Base-by-base conservation (phyloP, 2,329 filamentous ascomycete genomes). In the Fusarium clavum region DNA sequence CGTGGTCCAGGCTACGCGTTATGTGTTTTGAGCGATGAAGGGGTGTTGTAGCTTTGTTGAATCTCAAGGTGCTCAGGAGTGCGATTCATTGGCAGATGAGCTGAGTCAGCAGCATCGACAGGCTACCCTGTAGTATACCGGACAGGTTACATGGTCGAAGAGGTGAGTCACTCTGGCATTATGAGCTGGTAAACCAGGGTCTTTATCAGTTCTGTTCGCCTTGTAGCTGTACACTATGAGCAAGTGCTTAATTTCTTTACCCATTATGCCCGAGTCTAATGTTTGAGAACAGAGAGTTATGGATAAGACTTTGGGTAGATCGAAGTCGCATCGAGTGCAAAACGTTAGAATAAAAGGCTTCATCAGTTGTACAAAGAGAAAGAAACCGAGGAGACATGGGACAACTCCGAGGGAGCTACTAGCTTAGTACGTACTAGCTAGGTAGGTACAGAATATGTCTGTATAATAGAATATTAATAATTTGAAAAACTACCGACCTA, bases 61-160 rank as follows among this genome's bases (percentile, higher is more conserved):
- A 46, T 68, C 52, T 69, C 68, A 57, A 69, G 64, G 62, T 57
- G 63, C 62, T 64, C 24, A 55, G 51, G 60, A 56, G 60, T 54
- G 52, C 67, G 57, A 58, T 65, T 60, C 65, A 69, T 61, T 56
- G 43, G 51, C 43, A 46, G 46, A 34, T 22, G 52, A 38, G 70
- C 63, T 71, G 69, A 72, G 57, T 70, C 67, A 72, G 69, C 68
- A 60, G 13, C 2, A 18, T 18, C 3, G 2, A 4, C 2, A 4
- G 20, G 24, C 8, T 52, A 70, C 67, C 64, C 68, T 71, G 32
- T 38, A 38, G 32, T 38, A 16, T 38, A 18, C 8, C 9, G 3
- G 32, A 38, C 18, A 41, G 13, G 61, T 49, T 44, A 10, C 20
- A 41, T 27, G 14, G 25, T 22, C n/a, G 16, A 54, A 44, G 14